phyloP scores from a whole-genome alignment of 1,139 yeast genomes.

The Suzukiozyma palmioleophila region DNA sequence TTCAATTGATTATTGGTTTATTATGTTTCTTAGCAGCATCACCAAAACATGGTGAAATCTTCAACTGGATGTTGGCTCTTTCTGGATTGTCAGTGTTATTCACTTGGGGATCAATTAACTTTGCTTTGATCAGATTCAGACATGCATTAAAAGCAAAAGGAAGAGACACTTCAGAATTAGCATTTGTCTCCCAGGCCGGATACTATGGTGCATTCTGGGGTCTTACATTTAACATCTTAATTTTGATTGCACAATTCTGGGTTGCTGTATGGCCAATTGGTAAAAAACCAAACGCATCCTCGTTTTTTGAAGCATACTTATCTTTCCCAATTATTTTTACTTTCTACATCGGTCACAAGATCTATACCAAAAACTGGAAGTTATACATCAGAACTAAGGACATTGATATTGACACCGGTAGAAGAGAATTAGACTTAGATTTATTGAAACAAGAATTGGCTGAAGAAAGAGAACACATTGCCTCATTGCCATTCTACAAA shows the following conservation, averaged over 20 bases:
- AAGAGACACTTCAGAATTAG: slow-evolving; percentile 17
- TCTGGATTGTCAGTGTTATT: slow-evolving; percentile 35
- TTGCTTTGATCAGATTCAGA: slow-evolving; percentile 23
- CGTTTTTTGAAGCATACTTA: slow-evolving; percentile 27
- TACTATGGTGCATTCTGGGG: slow-evolving; percentile 31
- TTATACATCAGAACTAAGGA: slow-evolving; percentile 19
- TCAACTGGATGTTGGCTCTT: slow-evolving; percentile 33
- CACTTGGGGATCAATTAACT: slow-evolving; percentile 32
- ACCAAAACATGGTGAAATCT: slow-evolving; percentile 23
- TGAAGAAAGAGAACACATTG: slow-evolving; percentile 20
- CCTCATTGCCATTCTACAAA: slow-evolving; percentile 48
- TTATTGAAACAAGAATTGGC: slow-evolving; percentile 18
- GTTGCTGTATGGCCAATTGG: slow-evolving; percentile 27
- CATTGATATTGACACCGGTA: slow-evolving; percentile 31
- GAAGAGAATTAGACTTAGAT: slow-evolving; percentile 25
- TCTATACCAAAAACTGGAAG: slow-evolving; percentile 23
- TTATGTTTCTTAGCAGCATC: slow-evolving; percentile 32
- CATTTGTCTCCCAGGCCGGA: slow-evolving; percentile 26
- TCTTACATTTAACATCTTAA: slow-evolving; percentile 23
- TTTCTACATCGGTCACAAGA: slow-evolving; percentile 23
- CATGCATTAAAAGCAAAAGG: slow-evolving; percentile 26
- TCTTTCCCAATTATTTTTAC: slow-evolving; percentile 25
- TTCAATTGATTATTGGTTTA: slow-evolving; percentile 27
- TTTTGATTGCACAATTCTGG: slow-evolving; percentile 32
- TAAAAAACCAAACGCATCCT: slow-evolving; percentile 17